phyloP scores from a whole-genome alignment of 1,284 basidiomycete species.

The Gymnopus androsaceus region DNA sequence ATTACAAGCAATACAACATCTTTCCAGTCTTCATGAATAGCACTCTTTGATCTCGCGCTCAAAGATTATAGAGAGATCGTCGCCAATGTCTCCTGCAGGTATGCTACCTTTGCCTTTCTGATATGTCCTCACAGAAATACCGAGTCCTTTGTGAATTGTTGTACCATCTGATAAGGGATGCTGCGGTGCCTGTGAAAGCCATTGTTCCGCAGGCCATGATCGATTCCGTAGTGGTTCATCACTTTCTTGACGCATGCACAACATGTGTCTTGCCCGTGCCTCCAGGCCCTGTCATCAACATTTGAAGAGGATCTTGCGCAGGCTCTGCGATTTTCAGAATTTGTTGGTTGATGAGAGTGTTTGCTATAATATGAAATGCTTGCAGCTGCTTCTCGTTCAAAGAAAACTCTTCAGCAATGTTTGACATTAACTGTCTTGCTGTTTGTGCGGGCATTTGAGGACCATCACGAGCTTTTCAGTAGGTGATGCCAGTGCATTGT shows the following conservation, averaged over 20 bases:
- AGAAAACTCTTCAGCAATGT: too few relatives aligned
- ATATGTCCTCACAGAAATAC: constrained; percentile 5
- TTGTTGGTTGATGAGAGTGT: neutral
- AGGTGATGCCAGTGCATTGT: too few relatives aligned
- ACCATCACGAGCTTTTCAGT: too few relatives aligned
- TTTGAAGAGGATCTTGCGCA: neutral
- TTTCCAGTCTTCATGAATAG: constrained; percentile 3
- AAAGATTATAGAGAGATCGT: neutral
- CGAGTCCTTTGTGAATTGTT: too few relatives aligned
- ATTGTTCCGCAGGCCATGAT: constrained; percentile 26
- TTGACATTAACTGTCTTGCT: too few relatives aligned
- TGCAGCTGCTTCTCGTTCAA: neutral
- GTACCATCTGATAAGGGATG: constrained; percentile 25
- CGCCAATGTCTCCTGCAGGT: neutral
- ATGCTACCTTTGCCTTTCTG: neutral
- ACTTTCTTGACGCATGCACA: constrained; percentile 26
- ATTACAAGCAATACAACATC: neutral
- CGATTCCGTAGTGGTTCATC: constrained; percentile 23
- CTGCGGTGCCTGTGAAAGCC: constrained; percentile 31
- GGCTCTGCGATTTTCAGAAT: neutral
- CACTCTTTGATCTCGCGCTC: neutral
- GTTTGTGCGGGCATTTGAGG: too few relatives aligned
- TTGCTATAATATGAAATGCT: neutral
- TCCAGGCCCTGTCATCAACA: neutral
- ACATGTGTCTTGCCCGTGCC: constrained; percentile 1